Base-by-base conservation (phyloP, 768 basidiomycete genomes). In the Serendipita sp. region DNA sequence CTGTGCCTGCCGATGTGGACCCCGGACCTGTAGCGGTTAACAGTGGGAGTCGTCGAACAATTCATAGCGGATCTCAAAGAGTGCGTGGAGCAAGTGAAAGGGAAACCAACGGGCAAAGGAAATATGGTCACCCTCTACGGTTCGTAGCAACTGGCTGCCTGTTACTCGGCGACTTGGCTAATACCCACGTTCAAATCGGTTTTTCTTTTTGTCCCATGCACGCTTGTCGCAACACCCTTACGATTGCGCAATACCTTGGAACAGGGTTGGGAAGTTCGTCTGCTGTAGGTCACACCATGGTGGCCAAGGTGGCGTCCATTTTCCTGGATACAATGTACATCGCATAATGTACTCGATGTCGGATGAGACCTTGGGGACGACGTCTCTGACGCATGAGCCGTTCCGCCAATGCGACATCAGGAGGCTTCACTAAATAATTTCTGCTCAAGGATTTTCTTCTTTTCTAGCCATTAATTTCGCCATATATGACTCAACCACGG, bases 41-140 rank as follows among this genome's bases (percentile, higher is more conserved):
- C 92, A n/a, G 79, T 94, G 6, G 74, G 80, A 1, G 76, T 78
- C 64, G 83, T 87, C 45, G 89, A 91, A 66, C 81, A 80, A 44
- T 87, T 99, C 70, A 79, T 98, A 62, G 80, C 81, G 13, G 95
- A 98, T 70, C 77, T 99, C 67, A 87, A 86, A 70, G 84, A 84
- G 53, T 79, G 84, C 0, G 83, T 99, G 4, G 74, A 76, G 48
- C 84, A 88, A 64, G 86, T 90, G 23, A 88, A 85, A 72, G 65
- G 75, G 33, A 74, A 76, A 16, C 84, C 88, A 0, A 76, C 77
- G 34, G 86, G 86, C 3, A 81, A 85, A 69, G 95, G 95, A 5
- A 82, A 83, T 34, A 94, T 97, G 92, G 91, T 96, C 2, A 80
- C 86, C 13, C 71, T 98, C 11, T 98, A 96, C 70, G 93, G 93